A percentile compares a stretch with the other conserved stretches of the same genome.
Evolutionary conservation across 2,329 filamentous ascomycete genomes (phyloP).

Genomic region (Tolypocladium cylindrosporum): DNA sequence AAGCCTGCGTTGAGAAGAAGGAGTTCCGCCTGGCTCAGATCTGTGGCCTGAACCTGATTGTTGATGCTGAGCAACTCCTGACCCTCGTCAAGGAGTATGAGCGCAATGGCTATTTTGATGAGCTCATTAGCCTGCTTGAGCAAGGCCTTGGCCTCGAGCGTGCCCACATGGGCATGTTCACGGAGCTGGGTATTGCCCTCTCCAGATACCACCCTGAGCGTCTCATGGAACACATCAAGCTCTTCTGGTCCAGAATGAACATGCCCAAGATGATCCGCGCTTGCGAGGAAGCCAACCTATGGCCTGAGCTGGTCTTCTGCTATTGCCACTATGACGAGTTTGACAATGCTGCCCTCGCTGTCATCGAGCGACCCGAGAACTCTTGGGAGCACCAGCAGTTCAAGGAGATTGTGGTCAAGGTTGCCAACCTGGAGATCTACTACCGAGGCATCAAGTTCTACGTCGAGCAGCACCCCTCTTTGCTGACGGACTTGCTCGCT

Average conservation of each 20-base stretch:
- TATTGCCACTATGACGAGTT: conserved; percentile 98
- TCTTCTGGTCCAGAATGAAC: conserved; percentile 98
- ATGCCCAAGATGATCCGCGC: conserved; percentile 93
- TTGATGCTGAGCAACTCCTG: conserved; percentile 91
- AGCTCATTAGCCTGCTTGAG: conserved; percentile 89
- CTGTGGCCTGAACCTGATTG: conserved; percentile 94
- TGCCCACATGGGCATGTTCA: conserved; percentile 96
- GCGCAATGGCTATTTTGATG: conserved; percentile 93
- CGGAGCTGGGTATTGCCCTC: conserved; percentile 80
- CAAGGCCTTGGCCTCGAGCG: conserved; percentile 88
- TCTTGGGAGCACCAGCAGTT: conserved; percentile 99
- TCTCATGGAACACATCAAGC: conserved; percentile 96
- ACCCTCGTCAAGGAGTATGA: conserved; percentile 95
- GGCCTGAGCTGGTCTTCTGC: conserved; percentile 95
- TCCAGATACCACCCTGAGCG: conserved; percentile 92
- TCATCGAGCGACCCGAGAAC: conserved; percentile 96
- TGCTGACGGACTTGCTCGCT: conserved; percentile 92
- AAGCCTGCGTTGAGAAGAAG: conserved; percentile 93
- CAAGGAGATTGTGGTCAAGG: conserved; percentile 97
- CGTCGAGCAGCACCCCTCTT: conserved; percentile 88
- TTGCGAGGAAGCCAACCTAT: conserved; percentile 88
- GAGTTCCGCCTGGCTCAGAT: conserved; percentile 98
- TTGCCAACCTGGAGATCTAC: conserved; percentile 97
- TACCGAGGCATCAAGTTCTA: conserved; percentile 97
- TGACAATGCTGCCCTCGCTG: conserved; percentile 91